Evolutionary conservation across 176 grass and related monocot genomes (phyloP), one percentile per base, ranked within the genome.

Genomic region (Canna indica): DNA sequence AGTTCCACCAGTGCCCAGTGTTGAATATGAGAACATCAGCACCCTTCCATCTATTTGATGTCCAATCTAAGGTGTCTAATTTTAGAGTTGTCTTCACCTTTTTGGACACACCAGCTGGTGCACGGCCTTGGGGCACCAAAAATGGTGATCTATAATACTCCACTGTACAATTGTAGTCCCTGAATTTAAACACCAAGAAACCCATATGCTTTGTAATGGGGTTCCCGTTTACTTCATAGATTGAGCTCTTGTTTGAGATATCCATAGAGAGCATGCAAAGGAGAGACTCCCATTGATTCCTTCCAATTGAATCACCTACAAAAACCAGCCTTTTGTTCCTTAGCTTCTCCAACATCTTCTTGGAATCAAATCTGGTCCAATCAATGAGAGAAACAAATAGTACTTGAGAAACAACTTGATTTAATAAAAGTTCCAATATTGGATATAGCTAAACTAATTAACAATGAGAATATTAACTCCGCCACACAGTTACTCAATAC

Each of bases 1-100:
- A 75, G 67, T 80, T 91, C 92, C 92, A 96, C 88, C 92, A 96
- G 68, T 96, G 92, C 64, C 85, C 86, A 54, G 85, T 89, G 80
- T 96, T 96, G 25, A 96, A 83, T 76, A 96, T 80, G 18, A 96
- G 67, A 4, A 91, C 27, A 73, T 96, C 88, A 76, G 92, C 85
- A 59, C 85, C 88, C 56, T 75, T 91, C 88, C 88, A 96, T 59
- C 74, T 78, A 57, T 68, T 66, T 63, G 79, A 80, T 79, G 84
- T 81, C 92, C 92, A 96, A 63, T 96, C 92, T 85, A 91, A 78
- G 33, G 45, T 44, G 70, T 91, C 92, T 68, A 96, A 72, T 64
- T 71, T 82, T 28, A 96, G 78, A 5, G 83, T 83, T 8, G 73
- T 83, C 58, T 83, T 91, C 45, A 96, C 76, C 62, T 83, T 47